A percentile compares a stretch with the other conserved stretches of the same genome.
These are phyloP conservation scores for Colletotrichum zoysiae DNA, from an alignment of 2,329 filamentous ascomycete genomes.

Conservation along the genomic window DNA sequence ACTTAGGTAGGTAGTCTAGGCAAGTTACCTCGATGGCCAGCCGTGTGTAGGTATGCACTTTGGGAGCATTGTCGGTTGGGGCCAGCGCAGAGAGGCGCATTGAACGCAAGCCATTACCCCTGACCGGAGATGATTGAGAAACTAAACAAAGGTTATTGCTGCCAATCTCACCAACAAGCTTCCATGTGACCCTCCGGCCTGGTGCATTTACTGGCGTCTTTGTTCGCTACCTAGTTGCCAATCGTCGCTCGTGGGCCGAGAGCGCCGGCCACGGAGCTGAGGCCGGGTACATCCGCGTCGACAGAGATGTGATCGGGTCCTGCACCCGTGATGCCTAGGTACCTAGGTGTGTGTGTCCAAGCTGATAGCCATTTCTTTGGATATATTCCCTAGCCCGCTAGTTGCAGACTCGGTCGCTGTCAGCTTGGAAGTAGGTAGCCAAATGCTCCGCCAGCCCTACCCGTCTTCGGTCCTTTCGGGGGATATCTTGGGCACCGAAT, in stretches of 20 bases:
- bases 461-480: background rate
- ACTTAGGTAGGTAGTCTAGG: background rate
- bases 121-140: no score
- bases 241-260: background rate
- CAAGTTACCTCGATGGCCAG: background rate
- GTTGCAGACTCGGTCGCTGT: background rate
- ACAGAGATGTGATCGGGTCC: background rate
- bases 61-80: slow-evolving; percentile 25
- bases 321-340: background rate
- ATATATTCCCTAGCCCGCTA: background rate
- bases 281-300: background rate
- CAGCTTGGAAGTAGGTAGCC: background rate
- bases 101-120: slow-evolving; percentile 23
- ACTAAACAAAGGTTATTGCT: background rate
- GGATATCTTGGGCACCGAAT: background rate
- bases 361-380: background rate
- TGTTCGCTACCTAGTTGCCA: background rate
- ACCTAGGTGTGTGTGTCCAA: background rate
- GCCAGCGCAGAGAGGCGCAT: background rate
- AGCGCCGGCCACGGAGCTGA: slow-evolving; percentile 1
- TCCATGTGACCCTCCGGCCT: background rate
- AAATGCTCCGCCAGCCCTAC: background rate
- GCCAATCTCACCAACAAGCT: background rate
- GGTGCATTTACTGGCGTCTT: background rate
- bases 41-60: background rate